These are phyloP conservation scores for Thecaphora thlaspeos DNA, from an alignment of 1,284 basidiomycete genomes.

Conservation along the genomic window DNA sequence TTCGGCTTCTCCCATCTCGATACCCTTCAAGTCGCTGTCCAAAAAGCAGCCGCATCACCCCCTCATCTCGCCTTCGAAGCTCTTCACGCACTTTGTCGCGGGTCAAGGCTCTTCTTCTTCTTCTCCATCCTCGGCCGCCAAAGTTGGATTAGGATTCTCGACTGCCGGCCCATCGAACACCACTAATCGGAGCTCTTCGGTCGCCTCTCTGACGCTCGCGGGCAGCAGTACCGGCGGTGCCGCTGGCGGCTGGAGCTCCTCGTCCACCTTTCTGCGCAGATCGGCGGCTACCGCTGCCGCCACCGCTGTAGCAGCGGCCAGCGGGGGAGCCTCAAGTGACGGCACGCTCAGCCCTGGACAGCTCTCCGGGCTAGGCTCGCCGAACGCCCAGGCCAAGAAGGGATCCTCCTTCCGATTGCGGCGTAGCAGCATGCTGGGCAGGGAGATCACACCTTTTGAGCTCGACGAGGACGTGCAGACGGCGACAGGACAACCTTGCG, in stretches of 20 bases:
- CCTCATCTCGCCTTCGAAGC: background rate
- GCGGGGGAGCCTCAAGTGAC: too few relatives aligned
- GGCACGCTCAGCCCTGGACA: too few relatives aligned
- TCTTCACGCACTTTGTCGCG: background rate
- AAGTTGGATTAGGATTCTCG: too few relatives aligned
- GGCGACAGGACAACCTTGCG: constrained; percentile 21
- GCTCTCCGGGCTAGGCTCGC: too few relatives aligned
- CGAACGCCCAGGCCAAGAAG: too few relatives aligned
- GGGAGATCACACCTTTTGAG: constrained; percentile 36
- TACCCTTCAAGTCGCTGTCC: too few relatives aligned
- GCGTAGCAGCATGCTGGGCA: constrained; percentile 39
- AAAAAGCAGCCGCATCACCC: too few relatives aligned
- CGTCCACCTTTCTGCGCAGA: background rate
- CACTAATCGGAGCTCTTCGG: too few relatives aligned
- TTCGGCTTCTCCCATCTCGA: background rate
- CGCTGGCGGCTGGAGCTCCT: background rate
- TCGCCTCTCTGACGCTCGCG: too few relatives aligned
- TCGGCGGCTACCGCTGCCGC: background rate
- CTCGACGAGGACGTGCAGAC: constrained; percentile 23
- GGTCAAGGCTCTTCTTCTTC: background rate
- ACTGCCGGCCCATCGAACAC: too few relatives aligned
- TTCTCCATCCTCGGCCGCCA: too few relatives aligned
- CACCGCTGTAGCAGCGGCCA: background rate
- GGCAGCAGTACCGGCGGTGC: too few relatives aligned
- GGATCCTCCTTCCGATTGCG: constrained; percentile 24